These are phyloP conservation scores for Candida nitratophila DNA, from an alignment of 805 yeast genomes.

Conservation along the genomic window DNA sequence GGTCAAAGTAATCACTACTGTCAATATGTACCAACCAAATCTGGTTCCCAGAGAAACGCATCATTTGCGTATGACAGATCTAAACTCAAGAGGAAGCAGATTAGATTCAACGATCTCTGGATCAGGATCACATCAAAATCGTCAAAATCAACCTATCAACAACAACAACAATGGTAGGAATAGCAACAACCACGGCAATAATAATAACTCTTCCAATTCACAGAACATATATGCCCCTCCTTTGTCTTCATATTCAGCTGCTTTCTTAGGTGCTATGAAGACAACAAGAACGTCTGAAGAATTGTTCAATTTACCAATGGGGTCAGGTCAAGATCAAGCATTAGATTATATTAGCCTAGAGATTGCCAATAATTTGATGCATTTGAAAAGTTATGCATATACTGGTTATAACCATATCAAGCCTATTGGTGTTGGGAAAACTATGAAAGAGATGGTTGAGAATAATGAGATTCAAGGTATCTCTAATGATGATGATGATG, in stretches of 20 bases:
- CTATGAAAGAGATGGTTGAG: constrained; percentile 32
- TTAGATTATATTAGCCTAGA: constrained; percentile 14
- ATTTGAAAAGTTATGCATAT: constrained; percentile 28
- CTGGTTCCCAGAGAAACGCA: constrained; percentile 39
- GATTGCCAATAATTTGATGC: constrained; percentile 16
- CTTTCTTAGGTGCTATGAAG: constrained; percentile 28
- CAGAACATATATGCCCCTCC: constrained; percentile 32
- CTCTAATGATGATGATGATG: constrained; percentile 7
- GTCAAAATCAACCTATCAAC: not conserved
- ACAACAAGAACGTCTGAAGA: constrained; percentile 14
- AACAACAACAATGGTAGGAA: not conserved
- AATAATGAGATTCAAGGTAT: constrained; percentile 8
- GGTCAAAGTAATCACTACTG: too few species aligned
- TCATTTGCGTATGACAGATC: constrained; percentile 32
- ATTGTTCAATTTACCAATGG: constrained; percentile 14
- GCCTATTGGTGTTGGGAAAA: constrained; percentile 56
- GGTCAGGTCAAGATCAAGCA: not conserved
- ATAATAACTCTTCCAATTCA: constrained; percentile 5
- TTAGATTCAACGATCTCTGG: not conserved
- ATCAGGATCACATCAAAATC: not conserved
- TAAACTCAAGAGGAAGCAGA: not conserved
- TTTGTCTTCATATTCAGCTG: constrained; percentile 46
- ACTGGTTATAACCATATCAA: constrained; percentile 42
- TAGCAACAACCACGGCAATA: constrained; percentile 2
- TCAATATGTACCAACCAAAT: constrained; percentile 40